Percentiles rank a stretch among this genome's conserved stretches.
Evolutionary conservation across 108 stramenopile genomes (phyloP).

Genomic region (Chaetoceros tenuissimus): DNA sequence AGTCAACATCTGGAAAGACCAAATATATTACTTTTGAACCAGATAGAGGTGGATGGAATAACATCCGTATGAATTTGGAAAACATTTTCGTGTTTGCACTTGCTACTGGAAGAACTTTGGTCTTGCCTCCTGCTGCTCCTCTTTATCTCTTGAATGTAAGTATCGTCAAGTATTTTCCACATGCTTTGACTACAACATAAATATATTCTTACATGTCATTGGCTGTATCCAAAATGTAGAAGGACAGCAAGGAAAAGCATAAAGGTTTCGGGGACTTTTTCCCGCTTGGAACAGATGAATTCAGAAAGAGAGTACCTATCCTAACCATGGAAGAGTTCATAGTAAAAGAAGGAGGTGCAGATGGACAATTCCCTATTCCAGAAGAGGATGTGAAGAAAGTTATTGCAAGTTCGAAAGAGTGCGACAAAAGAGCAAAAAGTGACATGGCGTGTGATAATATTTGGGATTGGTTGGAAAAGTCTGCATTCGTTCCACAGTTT

Average conservation of each 20-base stretch:
- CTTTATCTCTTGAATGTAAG: conserved; percentile 45
- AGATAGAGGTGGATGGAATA: conserved; percentile 68
- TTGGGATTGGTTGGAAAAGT: conserved; percentile 32
- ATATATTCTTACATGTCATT: conserved; percentile 2
- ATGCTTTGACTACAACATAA: no score
- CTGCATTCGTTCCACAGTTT: conserved; percentile 38
- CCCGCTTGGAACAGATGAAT: conserved; percentile 36
- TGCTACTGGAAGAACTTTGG: conserved; percentile 74
- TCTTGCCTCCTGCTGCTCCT: conserved; percentile 76
- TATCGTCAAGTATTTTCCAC: no score
- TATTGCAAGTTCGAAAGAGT: conserved; percentile 27
- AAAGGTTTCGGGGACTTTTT: conserved; percentile 81
- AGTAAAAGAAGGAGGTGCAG: conserved; percentile 34
- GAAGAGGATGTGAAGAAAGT: conserved; percentile 30
- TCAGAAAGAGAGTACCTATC: conserved; percentile 35
- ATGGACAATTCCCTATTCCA: conserved; percentile 43
- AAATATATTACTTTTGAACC: conserved; percentile 67
- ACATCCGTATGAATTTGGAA: conserved; percentile 71
- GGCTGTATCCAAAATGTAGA: not conserved
- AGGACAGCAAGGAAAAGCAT: conserved; percentile 35
- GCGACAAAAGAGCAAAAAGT: conserved; percentile 23
- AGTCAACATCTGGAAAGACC: not conserved
- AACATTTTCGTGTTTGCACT: conserved; percentile 67
- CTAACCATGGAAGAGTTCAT: conserved; percentile 57
- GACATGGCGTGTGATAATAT: conserved; percentile 30